These are phyloP conservation scores for Eucommia ulmoides DNA, from an alignment of 257 asterid species.

Conservation along the genomic window DNA sequence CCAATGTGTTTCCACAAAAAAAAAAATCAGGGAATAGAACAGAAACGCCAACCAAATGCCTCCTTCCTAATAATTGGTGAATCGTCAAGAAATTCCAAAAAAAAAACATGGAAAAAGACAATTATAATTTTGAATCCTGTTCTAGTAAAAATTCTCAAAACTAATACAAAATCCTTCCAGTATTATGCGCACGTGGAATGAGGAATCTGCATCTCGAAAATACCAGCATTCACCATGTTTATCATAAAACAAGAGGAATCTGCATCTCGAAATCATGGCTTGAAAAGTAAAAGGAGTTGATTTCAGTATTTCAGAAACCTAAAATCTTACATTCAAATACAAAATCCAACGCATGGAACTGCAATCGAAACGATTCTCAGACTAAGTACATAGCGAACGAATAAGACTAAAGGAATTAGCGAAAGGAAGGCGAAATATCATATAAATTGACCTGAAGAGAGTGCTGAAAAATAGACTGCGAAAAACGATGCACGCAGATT, in stretches of 20 bases:
- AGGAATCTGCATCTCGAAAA: background rate
- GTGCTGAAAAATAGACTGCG: too few relatives aligned
- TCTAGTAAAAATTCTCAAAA: too few relatives aligned
- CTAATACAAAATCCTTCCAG: background rate
- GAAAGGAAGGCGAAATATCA: background rate
- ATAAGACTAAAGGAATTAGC: background rate
- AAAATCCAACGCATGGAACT: background rate
- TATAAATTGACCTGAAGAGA: too few relatives aligned
- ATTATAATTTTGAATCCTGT: background rate
- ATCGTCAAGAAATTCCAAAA: too few relatives aligned
- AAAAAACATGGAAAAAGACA: background rate
- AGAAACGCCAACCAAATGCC: too few relatives aligned
- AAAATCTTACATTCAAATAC: background rate
- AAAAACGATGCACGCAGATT: conserved; percentile 3
- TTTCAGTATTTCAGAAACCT: background rate
- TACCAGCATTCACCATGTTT: background rate
- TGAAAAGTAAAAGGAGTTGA: background rate
- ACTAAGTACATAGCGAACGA: background rate
- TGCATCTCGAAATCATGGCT: background rate
- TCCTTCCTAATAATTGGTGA: too few relatives aligned
- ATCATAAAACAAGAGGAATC: too few relatives aligned
- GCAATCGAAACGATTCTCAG: background rate
- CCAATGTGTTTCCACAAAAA: too few relatives aligned
- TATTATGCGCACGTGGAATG: background rate
- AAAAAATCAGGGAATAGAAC: too few relatives aligned